Evolutionary conservation across 2,329 filamentous ascomycete species (phyloP).

Genomic region (Colletotrichum sidae): DNA sequence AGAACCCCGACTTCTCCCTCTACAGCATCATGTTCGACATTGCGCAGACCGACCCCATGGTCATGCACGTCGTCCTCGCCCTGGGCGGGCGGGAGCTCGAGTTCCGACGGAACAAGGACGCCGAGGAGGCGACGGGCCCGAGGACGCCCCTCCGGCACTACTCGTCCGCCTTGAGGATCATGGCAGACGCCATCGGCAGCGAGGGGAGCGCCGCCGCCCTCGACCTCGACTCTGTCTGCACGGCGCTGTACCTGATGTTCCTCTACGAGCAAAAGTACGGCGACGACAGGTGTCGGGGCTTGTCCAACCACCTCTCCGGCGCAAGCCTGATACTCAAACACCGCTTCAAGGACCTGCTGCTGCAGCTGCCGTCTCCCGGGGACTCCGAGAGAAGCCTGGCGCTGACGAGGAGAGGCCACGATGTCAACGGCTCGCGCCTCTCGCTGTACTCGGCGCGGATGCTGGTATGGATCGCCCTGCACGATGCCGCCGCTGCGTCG

Average conservation of each 20-base stretch:
- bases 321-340: no score
- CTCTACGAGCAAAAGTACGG: slow-evolving; percentile 52
- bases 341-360: no score
- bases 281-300: slow-evolving; percentile 45
- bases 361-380: no score
- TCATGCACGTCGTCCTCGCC: slow-evolving; percentile 51
- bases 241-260: slow-evolving; percentile 50
- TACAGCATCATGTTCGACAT: slow-evolving; percentile 50
- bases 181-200: slow-evolving; percentile 45
- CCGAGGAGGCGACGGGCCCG: slow-evolving; percentile 16
- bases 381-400: no score
- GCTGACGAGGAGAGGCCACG: no score
- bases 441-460: no score
- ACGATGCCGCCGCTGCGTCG: slow-evolving; percentile 45
- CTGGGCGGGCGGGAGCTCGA: slow-evolving; percentile 47
- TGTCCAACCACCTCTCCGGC: slow-evolving; percentile 45
- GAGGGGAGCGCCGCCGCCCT: slow-evolving; percentile 36
- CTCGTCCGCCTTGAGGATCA: slow-evolving; percentile 44
- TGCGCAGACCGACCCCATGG: slow-evolving; percentile 46
- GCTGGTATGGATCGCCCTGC: slow-evolving; percentile 18
- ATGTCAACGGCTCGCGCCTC: no score
- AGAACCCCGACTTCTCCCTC: slow-evolving; percentile 49
- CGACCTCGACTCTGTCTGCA: slow-evolving; percentile 46
- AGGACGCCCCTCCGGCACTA: slow-evolving; percentile 45
- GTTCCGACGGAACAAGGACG: slow-evolving; percentile 40